phyloP scores from a whole-genome alignment of 805 yeast species.

The Metschnikowia drakensbergensis region DNA sequence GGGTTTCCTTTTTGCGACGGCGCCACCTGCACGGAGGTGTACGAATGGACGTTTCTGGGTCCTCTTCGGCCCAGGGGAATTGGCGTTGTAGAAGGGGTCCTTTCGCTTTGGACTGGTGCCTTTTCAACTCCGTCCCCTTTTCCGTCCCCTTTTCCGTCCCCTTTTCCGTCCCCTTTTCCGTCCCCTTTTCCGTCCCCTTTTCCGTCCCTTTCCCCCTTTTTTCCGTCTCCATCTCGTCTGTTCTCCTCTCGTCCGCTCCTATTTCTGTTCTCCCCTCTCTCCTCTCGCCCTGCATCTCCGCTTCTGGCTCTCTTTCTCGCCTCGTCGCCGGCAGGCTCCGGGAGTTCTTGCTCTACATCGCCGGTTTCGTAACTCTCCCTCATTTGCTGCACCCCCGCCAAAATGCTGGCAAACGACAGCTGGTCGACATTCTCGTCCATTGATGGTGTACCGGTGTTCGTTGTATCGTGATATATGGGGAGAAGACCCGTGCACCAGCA shows the following conservation, averaged over 20 bases:
- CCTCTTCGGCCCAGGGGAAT: slow-evolving; percentile 1
- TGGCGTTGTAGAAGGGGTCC: not conserved
- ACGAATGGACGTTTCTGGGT: slow-evolving; percentile 11
- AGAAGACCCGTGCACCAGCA: not conserved
- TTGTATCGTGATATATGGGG: not conserved
- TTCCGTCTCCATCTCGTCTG: too few species aligned
- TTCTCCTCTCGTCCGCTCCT: not conserved
- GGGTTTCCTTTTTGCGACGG: slow-evolving; percentile 74
- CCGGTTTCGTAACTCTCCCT: slow-evolving; percentile 39
- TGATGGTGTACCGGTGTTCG: not conserved
- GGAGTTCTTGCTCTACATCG: not conserved
- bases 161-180: not conserved
- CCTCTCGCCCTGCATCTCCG: too few species aligned
- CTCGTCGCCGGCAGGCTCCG: not conserved
- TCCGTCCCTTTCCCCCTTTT: too few species aligned
- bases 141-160: not conserved
- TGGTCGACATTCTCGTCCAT: slow-evolving; percentile 37
- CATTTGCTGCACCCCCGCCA: slow-evolving; percentile 64
- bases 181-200: not conserved
- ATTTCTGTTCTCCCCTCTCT: not conserved
- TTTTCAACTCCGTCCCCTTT: not conserved
- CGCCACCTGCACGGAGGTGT: slow-evolving; percentile 48
- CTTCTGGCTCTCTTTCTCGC: too few species aligned
- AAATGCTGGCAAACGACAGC: slow-evolving; percentile 65
- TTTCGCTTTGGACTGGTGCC: not conserved